Evolutionary conservation across 2,329 filamentous ascomycete genomes (phyloP).

Genomic region (Cladophialophora exuberans): DNA sequence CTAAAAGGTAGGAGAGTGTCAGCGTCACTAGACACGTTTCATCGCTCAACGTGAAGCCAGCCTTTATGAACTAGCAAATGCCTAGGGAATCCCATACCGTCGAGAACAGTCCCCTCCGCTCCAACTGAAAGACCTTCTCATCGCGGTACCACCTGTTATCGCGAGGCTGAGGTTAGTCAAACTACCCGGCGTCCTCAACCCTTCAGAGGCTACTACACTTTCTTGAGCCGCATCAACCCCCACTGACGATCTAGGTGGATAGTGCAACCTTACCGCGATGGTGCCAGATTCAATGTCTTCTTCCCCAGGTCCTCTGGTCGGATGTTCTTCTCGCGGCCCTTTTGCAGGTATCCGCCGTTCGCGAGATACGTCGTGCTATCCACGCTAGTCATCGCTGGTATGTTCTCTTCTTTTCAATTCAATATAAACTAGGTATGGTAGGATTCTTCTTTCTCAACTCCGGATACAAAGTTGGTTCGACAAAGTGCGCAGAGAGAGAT

Average conservation of each 20-base stretch:
- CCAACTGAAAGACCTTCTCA: conserved; percentile 31
- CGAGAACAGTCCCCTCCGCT: conserved; percentile 25
- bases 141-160: conserved; percentile 29
- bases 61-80: too few relatives aligned
- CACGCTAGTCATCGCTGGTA: conserved; percentile 39
- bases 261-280: conserved; percentile 22
- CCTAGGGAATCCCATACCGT: conserved; percentile 14
- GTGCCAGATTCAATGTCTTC: conserved; percentile 24
- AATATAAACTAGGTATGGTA: too few relatives aligned
- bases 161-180: too few relatives aligned
- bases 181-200: too few relatives aligned
- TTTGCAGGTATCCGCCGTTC: conserved; percentile 30
- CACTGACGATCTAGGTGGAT: neutral
- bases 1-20: conserved; percentile 8
- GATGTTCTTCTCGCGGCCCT: conserved; percentile 27
- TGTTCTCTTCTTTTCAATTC: neutral
- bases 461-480: too few relatives aligned
- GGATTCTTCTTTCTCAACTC: neutral
- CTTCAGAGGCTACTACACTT: too few relatives aligned
- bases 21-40: too few relatives aligned
- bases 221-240: neutral
- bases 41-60: neutral
- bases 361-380: conserved; percentile 44
- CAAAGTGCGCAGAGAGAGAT: too few relatives aligned
- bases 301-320: conserved; percentile 23